Conservation (phyloP, 1,284 basidiomycete species). For the Agroathelia rolfsii region DNA sequence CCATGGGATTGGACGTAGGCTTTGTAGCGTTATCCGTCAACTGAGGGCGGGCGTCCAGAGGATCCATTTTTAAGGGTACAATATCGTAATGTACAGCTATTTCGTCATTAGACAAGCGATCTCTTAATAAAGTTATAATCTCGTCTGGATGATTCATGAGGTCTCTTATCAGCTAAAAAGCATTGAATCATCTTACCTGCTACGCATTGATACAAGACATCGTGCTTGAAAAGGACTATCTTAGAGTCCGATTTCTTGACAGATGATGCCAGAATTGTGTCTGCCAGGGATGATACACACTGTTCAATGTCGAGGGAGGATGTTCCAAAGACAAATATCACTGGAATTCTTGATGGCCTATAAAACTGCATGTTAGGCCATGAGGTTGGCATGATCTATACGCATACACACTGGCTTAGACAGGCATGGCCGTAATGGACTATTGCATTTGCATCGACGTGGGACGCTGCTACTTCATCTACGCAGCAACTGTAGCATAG, state of each 20-base stretch:
- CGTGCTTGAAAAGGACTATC: constrained; percentile 54
- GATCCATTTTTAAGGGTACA: too few relatives aligned
- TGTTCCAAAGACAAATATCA: constrained; percentile 80
- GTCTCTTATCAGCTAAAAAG: too few relatives aligned
- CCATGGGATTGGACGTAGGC: not conserved
- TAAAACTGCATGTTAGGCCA: constrained; percentile 2
- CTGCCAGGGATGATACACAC: constrained; percentile 37
- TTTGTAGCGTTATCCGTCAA: not conserved
- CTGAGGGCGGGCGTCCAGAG: too few relatives aligned
- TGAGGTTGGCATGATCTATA: constrained; percentile 4
- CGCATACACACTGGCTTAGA: constrained; percentile 64
- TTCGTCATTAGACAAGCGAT: too few relatives aligned
- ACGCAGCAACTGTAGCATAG: constrained; percentile 75
- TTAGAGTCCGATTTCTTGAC: constrained; percentile 7
- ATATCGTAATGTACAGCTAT: too few relatives aligned
- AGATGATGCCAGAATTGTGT: constrained; percentile 19
- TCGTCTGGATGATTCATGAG: too few relatives aligned
- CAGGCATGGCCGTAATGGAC: constrained; percentile 98
- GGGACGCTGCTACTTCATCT: constrained; percentile 92
- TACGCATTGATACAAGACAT: constrained; percentile 74
- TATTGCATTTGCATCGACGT: constrained; percentile 85
- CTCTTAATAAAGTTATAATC: too few relatives aligned
- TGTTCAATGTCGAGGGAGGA: constrained; percentile 41
- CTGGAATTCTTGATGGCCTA: constrained; percentile 72
- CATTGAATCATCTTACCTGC: constrained; percentile 37